These are phyloP conservation scores for barley (Hordeum vulgare) DNA, from an alignment of 176 grass and related monocot genomes.

Conservation along the genomic window MorexV3_pseudomolecules_assembly NC_058523.1:463923079-463923578, in stretches of 20 bases:
- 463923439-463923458: background rate
- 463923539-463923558: slow-evolving; percentile 16
- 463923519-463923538: slow-evolving; percentile 34
- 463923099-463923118: too few relatives aligned
- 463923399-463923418: slow-evolving; percentile 17
- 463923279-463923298: background rate
- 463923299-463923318: background rate
- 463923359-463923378: background rate
- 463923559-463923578: background rate
- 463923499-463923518: background rate
- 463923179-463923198: too few relatives aligned
- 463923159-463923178: too few relatives aligned
- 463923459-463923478: slow-evolving; percentile 37
- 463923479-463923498: slow-evolving; percentile 12
- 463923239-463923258: background rate
- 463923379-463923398: background rate
- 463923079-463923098: too few relatives aligned
- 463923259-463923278: background rate
- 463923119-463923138: too few relatives aligned
- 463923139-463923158: too few relatives aligned
- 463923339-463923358: background rate
- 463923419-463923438: background rate
- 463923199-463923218: too few relatives aligned
- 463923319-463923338: slow-evolving; percentile 17
- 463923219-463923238: too few relatives aligned